Percentiles rank a stretch among this genome's conserved stretches.
phyloP scores from a whole-genome alignment of 2,329 filamentous ascomycete species.

The Aspergillus flavus region DNA sequence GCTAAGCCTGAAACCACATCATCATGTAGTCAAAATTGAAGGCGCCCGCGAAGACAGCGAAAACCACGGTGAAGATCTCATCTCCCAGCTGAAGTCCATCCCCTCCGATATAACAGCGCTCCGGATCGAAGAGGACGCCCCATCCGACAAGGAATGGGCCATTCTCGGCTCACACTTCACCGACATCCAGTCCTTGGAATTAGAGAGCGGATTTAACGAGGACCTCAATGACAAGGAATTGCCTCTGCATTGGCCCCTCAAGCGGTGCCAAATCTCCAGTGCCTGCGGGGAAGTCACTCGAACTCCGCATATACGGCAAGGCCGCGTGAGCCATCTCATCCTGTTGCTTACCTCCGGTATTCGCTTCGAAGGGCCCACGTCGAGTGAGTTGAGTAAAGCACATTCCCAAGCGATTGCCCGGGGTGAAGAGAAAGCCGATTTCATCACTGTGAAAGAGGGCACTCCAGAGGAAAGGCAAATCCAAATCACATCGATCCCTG shows the following conservation, averaged over 20 bases:
- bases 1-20: not conserved
- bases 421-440: constrained; percentile 19
- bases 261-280: constrained; percentile 17
- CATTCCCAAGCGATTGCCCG: constrained; percentile 19
- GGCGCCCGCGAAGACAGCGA: constrained; percentile 12
- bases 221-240: constrained; percentile 26
- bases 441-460: constrained; percentile 11
- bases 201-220: constrained; percentile 26
- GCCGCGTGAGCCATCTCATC: constrained; percentile 23
- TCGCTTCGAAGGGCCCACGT: constrained; percentile 28
- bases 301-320: constrained; percentile 24
- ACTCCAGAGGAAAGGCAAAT: constrained; percentile 16
- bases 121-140: constrained; percentile 22
- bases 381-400: constrained; percentile 12
- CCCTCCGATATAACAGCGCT: constrained; percentile 19
- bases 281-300: constrained; percentile 20
- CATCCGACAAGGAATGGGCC: constrained; percentile 27
- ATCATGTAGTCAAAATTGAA: constrained; percentile 15
- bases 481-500: constrained; percentile 17
- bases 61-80: constrained; percentile 12
- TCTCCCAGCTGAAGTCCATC: constrained; percentile 22
- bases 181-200: constrained; percentile 20
- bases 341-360: constrained; percentile 23
- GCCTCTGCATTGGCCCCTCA: constrained; percentile 29
- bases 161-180: constrained; percentile 28